Percentiles rank a stretch among this genome's conserved stretches.
Conservation (phyloP, 2,329 filamentous ascomycete species). For the Trichoderma simmonsii region DNA sequence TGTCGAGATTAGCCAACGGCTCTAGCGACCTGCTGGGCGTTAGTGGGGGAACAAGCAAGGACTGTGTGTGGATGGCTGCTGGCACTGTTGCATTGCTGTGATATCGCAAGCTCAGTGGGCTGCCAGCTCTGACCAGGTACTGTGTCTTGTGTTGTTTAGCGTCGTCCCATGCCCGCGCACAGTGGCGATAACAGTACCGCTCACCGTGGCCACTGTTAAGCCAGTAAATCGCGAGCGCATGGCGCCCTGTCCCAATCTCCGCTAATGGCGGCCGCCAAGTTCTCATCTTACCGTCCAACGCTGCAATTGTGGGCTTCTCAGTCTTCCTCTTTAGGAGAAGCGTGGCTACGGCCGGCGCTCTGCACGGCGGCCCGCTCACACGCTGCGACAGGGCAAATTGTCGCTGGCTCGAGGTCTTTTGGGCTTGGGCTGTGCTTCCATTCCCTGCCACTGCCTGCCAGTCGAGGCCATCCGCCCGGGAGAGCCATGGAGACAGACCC, state of each 20-base stretch:
- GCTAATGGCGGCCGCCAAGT: constrained; percentile 21
- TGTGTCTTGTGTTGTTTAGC: background rate
- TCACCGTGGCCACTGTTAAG: constrained; percentile 11
- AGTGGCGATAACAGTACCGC: background rate
- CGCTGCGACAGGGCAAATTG: constrained; percentile 15
- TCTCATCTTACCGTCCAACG: constrained; percentile 18
- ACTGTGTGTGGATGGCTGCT: constrained; percentile 3
- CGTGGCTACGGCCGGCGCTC: constrained; percentile 16
- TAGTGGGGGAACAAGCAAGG: constrained; percentile 28
- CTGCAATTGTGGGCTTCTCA: constrained; percentile 15
- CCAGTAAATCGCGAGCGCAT: constrained; percentile 8
- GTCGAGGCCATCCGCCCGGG: background rate
- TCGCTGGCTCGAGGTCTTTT: background rate
- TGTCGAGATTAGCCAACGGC: constrained; percentile 41
- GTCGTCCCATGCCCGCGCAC: background rate
- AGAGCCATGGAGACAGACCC: background rate
- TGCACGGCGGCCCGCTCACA: constrained; percentile 21
- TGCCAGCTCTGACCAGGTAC: background rate
- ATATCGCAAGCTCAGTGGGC: background rate
- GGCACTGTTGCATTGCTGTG: background rate
- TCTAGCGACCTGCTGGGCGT: constrained; percentile 25
- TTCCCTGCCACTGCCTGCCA: background rate
- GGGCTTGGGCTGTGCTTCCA: background rate
- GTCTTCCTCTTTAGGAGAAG: constrained; percentile 20
- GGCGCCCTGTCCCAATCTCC: constrained; percentile 20